A percentile compares a stretch with the other conserved stretches of the same genome.
These are phyloP conservation scores for Austroboletus niveus DNA, from an alignment of 1,284 basidiomycete species.

Conservation along the genomic window DNA sequence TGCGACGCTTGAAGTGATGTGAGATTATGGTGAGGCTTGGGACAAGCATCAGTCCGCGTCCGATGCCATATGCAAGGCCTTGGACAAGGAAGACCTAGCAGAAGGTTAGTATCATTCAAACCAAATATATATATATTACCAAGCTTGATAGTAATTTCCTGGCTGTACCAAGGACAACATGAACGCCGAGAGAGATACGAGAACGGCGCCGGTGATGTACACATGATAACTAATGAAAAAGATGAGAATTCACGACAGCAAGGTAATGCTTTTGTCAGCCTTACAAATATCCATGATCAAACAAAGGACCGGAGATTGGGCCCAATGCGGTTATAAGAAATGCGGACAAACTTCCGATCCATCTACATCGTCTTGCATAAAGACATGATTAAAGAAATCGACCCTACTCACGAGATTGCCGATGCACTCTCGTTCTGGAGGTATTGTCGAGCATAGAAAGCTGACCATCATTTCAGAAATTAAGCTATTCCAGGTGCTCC, in stretches of 20 bases:
- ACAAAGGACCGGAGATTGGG: slow-evolving; percentile 25
- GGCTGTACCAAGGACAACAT: slow-evolving; percentile 37
- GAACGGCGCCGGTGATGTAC: slow-evolving; percentile 20
- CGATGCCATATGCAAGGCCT: slow-evolving; percentile 33
- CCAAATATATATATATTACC: background rate
- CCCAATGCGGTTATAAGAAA: slow-evolving; percentile 25
- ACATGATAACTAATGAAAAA: slow-evolving; percentile 7
- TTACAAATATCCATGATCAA: slow-evolving; percentile 34
- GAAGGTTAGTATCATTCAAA: background rate
- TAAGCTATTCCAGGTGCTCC: background rate
- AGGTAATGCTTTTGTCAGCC: background rate
- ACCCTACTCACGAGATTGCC: slow-evolving; percentile 27
- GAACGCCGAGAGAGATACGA: slow-evolving; percentile 32
- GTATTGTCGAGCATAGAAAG: slow-evolving; percentile 29
- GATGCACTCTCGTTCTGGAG: slow-evolving; percentile 33
- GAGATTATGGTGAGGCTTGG: slow-evolving; percentile 35
- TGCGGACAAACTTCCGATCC: slow-evolving; percentile 27
- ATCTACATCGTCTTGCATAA: slow-evolving; percentile 13
- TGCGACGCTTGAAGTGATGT: slow-evolving; percentile 35
- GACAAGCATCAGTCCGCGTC: slow-evolving; percentile 32
- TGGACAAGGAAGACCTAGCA: slow-evolving; percentile 35
- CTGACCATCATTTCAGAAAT: slow-evolving; percentile 9
- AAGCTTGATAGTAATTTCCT: slow-evolving; percentile 35
- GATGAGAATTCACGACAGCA: background rate
- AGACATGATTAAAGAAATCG: background rate